Evolutionary conservation across 192 early-diverging fungal species (phyloP).

Genomic region (Umbelopsis vinacea): DNA sequence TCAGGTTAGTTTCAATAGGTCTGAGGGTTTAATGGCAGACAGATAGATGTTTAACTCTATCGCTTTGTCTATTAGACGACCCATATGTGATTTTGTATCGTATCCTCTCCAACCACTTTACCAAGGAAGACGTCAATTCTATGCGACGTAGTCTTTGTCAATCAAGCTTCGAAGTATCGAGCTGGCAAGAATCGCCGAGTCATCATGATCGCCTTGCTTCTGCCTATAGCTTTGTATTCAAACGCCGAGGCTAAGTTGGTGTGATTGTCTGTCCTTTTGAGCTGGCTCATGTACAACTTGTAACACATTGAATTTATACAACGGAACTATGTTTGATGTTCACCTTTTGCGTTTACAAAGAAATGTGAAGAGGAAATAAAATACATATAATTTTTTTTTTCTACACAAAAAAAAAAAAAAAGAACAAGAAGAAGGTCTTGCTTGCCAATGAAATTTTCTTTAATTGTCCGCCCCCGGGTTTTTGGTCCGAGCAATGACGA

Average conservation of each 20-base stretch:
- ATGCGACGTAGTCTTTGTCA: conserved; percentile 14
- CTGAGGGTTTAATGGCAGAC: too few relatives aligned
- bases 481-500: neutral
- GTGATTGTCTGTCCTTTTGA: neutral
- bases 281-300: neutral
- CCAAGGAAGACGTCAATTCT: conserved; percentile 7
- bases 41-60: too few relatives aligned
- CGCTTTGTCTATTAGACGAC: conserved; percentile 8
- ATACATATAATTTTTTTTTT: too few relatives aligned
- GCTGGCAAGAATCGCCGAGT: neutral
- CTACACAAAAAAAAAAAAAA: neutral
- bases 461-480: neutral
- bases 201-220: conserved; percentile 8
- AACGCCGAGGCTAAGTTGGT: neutral
- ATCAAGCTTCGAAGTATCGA: conserved; percentile 15
- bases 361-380: neutral
- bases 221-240: conserved; percentile 13
- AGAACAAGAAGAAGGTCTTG: too few relatives aligned
- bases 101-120: conserved; percentile 4
- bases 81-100: conserved; percentile 9
- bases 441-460: too few relatives aligned
- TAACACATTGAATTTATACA: too few relatives aligned
- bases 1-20: neutral
- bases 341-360: too few relatives aligned
- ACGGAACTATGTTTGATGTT: too few relatives aligned